Base-by-base conservation (phyloP, 345 rosid species). In the Eutrema japonicum region DNA sequence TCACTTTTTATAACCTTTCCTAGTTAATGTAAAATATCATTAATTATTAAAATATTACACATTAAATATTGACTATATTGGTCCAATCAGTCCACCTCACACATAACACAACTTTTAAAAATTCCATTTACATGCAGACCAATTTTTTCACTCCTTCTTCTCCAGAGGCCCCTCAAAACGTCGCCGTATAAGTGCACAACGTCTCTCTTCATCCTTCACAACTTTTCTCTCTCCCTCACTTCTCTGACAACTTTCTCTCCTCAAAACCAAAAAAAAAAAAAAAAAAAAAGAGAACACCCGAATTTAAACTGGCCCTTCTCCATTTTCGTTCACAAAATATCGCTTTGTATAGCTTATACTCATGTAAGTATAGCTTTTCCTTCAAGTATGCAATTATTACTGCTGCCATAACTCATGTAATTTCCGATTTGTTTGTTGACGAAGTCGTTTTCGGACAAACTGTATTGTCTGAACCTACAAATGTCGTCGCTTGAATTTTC, bases 31-130 rank as follows among this genome's bases (percentile, higher is more conserved):
- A 75, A 75, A 75, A 70, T 68, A 68, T 53, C 16, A 63, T 52
- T 46, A 47, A 63, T 22, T 52, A 70, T 8, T 70, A 64, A 62
- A 76, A 70, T 70, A 76, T 76, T 59, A 76, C 45, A 69, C 30
- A 69, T 76, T 63, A 63, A 76, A 40, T 63, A 76, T 29, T 10
- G 45, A 47, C 6, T 47, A 70, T 46, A 64, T 64, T 56, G 77
- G 72, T 65, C 72, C 66, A 77, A 71, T 77, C 43, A 65, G 68
- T 77, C 72, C 72, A 71, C 54, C 67, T 64, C 72, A 42, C 72
- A 65, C 76, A 77, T 48, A 64, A 48, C 63, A 57, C 72, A 65
- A 42, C 63, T 65, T 77, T 77, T 71, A 77, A 71, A 77, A 64
- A 71, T 65, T 48, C 64, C 48, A 56, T 50, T 49, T 59, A 77